Evolutionary conservation across 345 rosid genomes (phyloP).

Genomic region (Viola odorata): DNA sequence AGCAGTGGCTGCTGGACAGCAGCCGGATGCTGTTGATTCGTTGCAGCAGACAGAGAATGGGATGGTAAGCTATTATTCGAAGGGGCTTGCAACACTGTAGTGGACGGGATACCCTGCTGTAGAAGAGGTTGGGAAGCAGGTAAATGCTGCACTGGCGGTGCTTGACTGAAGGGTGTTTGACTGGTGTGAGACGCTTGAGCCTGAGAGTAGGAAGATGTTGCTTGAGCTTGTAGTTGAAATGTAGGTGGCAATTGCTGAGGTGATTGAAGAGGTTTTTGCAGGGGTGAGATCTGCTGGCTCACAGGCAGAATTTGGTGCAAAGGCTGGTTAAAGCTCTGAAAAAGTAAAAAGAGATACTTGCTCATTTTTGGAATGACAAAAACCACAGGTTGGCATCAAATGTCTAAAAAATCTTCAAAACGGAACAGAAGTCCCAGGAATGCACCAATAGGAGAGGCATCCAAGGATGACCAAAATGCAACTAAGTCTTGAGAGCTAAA

Average conservation of each 20-base stretch:
- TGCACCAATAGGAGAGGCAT: too few relatives aligned
- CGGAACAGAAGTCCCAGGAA: too few relatives aligned
- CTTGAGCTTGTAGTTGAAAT: constrained; percentile 43
- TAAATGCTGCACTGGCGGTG: constrained; percentile 41
- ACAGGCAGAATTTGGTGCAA: constrained; percentile 37
- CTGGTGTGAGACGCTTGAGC: constrained; percentile 26
- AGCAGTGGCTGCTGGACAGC: constrained; percentile 51
- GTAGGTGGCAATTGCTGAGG: constrained; percentile 50
- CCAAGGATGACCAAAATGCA: too few relatives aligned
- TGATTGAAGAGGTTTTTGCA: constrained; percentile 53
- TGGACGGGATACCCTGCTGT: constrained; percentile 44
- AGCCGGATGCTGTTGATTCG: constrained; percentile 47
- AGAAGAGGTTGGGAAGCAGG: constrained; percentile 49
- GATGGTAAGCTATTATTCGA: constrained; percentile 44
- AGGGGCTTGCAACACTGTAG: constrained; percentile 40
- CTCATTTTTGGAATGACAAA: constrained; percentile 5
- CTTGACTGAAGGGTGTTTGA: constrained; percentile 44
- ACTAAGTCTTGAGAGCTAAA: too few relatives aligned
- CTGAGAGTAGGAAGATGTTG: constrained; percentile 39
- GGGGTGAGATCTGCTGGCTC: constrained; percentile 58
- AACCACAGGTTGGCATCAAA: constrained; percentile 2
- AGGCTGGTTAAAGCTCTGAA: constrained; percentile 41
- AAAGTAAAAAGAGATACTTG: not conserved
- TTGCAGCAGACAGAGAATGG: constrained; percentile 32
- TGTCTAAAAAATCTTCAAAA: too few relatives aligned